phyloP scores from a whole-genome alignment of 2,329 filamentous ascomycete species.

The Ceratocystis variospora region DNA sequence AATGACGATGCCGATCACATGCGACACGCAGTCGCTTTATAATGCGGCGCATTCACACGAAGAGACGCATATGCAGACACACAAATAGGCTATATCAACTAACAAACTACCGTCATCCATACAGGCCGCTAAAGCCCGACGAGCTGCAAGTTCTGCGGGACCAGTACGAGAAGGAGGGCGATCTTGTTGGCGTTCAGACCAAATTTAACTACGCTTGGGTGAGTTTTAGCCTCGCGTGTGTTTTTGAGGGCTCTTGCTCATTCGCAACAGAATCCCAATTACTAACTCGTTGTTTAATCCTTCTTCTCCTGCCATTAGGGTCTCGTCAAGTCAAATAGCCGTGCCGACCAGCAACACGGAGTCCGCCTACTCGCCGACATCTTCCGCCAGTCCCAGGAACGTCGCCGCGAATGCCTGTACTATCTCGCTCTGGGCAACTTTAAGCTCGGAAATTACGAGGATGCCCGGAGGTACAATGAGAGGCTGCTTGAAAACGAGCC shows the following conservation, averaged over 20 bases:
- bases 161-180: slow-evolving; percentile 95
- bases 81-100: background rate
- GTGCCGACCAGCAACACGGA: slow-evolving; percentile 82
- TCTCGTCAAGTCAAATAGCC: slow-evolving; percentile 78
- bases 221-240: slow-evolving; percentile 25
- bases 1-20: background rate
- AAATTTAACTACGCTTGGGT: slow-evolving; percentile 99
- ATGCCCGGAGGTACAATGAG: slow-evolving; percentile 90
- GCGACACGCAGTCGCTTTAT: background rate
- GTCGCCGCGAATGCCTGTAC: slow-evolving; percentile 93
- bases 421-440: slow-evolving; percentile 96
- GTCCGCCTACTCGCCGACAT: slow-evolving; percentile 91
- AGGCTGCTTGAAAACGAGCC: slow-evolving; percentile 81
- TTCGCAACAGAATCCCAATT: background rate
- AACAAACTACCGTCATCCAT: slow-evolving; percentile 9
- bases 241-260: background rate
- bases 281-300: background rate
- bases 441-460: slow-evolving; percentile 94
- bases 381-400: slow-evolving; percentile 84
- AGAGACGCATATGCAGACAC: background rate
- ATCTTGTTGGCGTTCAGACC: slow-evolving; percentile 92
- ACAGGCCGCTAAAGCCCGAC: slow-evolving; percentile 72
- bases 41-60: background rate
- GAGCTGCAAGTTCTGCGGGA: slow-evolving; percentile 85
- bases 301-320: slow-evolving; percentile 41